Percentiles rank a stretch among this genome's conserved stretches.
Conservation (phyloP, 2,329 filamentous ascomycete genomes). For the Geosmithia flava region DNA sequence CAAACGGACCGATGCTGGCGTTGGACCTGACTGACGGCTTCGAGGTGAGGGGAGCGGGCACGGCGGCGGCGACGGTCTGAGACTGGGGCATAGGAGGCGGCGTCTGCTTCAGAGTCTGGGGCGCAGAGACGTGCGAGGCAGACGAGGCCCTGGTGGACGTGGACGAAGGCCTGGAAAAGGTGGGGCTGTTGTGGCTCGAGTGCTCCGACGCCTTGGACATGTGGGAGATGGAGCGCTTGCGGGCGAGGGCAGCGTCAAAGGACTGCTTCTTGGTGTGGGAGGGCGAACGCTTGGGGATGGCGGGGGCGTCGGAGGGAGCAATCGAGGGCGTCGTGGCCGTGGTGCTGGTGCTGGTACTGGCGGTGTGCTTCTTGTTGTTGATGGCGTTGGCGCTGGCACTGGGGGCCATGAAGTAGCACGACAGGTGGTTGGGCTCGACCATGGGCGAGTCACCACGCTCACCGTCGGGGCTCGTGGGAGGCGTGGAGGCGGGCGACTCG, state of each 20-base stretch:
- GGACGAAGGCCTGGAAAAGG: constrained; percentile 44
- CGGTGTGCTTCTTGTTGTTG: constrained; percentile 7
- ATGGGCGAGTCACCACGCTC: constrained; percentile 35
- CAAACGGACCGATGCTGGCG: constrained; percentile 58
- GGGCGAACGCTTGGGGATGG: constrained; percentile 64
- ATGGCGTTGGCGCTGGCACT: constrained; percentile 23
- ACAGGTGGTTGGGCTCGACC: constrained; percentile 53
- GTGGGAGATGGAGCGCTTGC: constrained; percentile 48
- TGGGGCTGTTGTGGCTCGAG: constrained; percentile 28
- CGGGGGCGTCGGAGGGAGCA: constrained; percentile 39
- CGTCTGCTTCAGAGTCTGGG: constrained; percentile 13
- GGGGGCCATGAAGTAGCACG: constrained; percentile 50
- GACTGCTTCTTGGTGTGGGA: constrained; percentile 81
- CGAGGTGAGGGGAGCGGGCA: background rate
- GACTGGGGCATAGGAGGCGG: constrained; percentile 10
- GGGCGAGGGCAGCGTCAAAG: constrained; percentile 57
- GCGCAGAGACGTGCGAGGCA: constrained; percentile 23
- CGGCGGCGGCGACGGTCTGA: background rate
- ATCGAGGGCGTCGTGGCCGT: no score
- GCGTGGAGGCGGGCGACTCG: constrained; percentile 33
- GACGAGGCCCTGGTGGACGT: constrained; percentile 40
- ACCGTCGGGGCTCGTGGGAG: constrained; percentile 58
- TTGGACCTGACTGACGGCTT: constrained; percentile 10
- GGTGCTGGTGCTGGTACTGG: no score
- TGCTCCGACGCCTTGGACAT: constrained; percentile 40